Base-by-base conservation (phyloP, 2,329 filamentous ascomycete species). In the Colletotrichum trifolii region DNA sequence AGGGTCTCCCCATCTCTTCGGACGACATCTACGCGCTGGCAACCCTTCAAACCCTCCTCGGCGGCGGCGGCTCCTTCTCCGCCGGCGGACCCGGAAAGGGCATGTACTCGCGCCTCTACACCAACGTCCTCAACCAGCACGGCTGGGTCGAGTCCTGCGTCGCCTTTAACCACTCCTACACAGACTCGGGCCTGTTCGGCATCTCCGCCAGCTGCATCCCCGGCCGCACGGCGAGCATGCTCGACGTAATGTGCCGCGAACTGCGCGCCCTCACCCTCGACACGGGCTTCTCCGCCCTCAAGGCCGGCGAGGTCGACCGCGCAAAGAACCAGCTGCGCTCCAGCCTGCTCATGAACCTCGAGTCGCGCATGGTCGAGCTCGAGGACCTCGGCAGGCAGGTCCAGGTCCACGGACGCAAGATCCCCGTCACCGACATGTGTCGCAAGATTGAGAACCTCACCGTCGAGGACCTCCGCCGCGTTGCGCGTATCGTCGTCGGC, bases 61-160 rank as follows among this genome's bases (percentile, higher is more conserved):
- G 96, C 63, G 96, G 96, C 52, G 96, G 96, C 53, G 96, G 96
- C 33, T 97, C 94, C 60, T 99, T 99, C 82, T 97, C 93, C 13
- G 96, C 96, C 58, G 96, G 96, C 72, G 96, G 96, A 0, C 96
- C 96, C 5, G 96, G 96, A 57, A 99, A 99, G 83, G 96, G 96
- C 77, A 99, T 99, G 96, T 98, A 98, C 84, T 97, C 93, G 42
- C 91, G 96, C 11, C 87, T 99, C 8, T 99, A 97, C 84, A 98
- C 94, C 68, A 97, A 97, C 76, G 95, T 98, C 0, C 87, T 99
- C 55, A 99, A 99, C 82, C 94, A 98, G 80, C 90, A 97, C 80
- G 93, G 92, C 71, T 99, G 95, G 95, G 93, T 99, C 34, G 96
- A 99, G 81, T 94, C 89, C 66, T 98, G 96, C 80, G 86, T 97